Evolutionary conservation across 345 rosid species (phyloP), one percentile per base, ranked within the genome.

Genomic region (Eucalyptus decipiens): DNA sequence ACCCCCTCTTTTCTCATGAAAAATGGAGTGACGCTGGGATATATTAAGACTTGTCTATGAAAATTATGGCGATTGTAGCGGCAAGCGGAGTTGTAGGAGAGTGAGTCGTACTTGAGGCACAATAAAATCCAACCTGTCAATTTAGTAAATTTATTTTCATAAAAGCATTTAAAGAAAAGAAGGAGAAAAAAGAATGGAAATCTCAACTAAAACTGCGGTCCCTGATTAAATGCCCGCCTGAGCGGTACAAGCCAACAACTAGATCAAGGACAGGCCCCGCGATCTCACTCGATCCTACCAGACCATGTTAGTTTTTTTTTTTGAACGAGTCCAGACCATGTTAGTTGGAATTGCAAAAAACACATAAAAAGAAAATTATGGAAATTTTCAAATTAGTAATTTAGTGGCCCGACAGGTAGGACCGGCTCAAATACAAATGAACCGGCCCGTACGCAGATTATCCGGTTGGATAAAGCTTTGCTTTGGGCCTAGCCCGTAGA

Each of bases 331-430:
- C 83, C 45, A 11, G 45, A 37, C 83, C 47, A 76, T 37, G 1
- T 76, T 3, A 19, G 83, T 76, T 76, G 83, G 30, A 76, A 76
- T 76, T 76, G 80, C 23, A 9, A 69, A 34, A 34, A 34, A 34
- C 18, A 34, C 2, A 21, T 76, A 3, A 76, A 37, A 37, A 9
- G 16, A 76, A 34, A 6, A 11, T 69, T 9, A 9, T 11, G 26
- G 28, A 72, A 69, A 16, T 0, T 32, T 69, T 32, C 24, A 18
- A 19, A 52, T 4, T 8, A 21, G 0, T 21, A 52, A 21, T 3
- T 52, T 21, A 52, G 58, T 18, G 24, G 47, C 83, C 83, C 47
- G 26, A 76, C 83, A 8, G 2, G 83, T 19, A 19, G 83, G 28
- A 37, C 83, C 28, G 21, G 76, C 37, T 65, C 37, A 30, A 14